Evolutionary conservation across 1,284 basidiomycete species (phyloP), one percentile per base, ranked within the genome.

Genomic region (Cerioporus squamosus): DNA sequence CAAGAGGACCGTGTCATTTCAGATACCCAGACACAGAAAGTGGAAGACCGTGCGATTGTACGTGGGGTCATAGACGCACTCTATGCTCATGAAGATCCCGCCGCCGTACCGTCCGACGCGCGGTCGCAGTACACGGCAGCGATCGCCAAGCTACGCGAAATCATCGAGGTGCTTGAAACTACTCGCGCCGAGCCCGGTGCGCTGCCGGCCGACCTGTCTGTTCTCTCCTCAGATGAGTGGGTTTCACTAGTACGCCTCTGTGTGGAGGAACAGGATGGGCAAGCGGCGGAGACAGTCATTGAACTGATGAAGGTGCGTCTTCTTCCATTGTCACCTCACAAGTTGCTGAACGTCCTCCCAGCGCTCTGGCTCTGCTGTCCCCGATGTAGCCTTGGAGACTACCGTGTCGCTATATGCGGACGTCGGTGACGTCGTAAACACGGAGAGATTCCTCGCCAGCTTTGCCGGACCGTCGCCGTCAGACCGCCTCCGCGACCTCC

Each of bases 401-500:
- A 69, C 87, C 0, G 71, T 93, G 43, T 76, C 74, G 44, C 66
- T 79, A 15, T 82, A 86, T 61, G 83, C 87, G 1, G 59, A 67
- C 2, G 61, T 65, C 0, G 86, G 86, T 0, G 77, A 86, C 46
- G 66, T 79, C 3, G 65, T 65, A 15, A 76, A 72, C 9, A 72
- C 81, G 0, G 86, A 90, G 66, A 60, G 73, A 15, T 70, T 83
- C 51, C 65, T 88, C 40, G 63, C 75, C 39, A 71, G 72, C 36
- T 76, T 78, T 61, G 57, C 81, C 9, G 57, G 46, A 1, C 23
- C 44, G 15, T 42, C 73, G 14, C 84, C 85, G 29, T 83, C 80
- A 0, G 80, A 83, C 36, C 66, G 65, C 3, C 88, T 90, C 61
- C 83, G 85, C 3, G 85, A 93, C 67, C 77, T 90, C 7, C 89